Evolutionary conservation across 176 grass and related monocot genomes (phyloP).

Genomic region (Zea mays): Zm-B73-REFERENCE-NAM-5.0 NC_050098.1:219805001-219805500

Average conservation of each 20-base stretch:
- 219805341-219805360: neutral
- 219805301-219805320: conserved; percentile 8
- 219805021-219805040: too few species aligned
- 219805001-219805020: too few species aligned
- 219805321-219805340: conserved; percentile 20
- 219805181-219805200: too few species aligned
- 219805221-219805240: neutral
- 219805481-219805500: neutral
- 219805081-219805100: too few species aligned
- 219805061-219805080: too few species aligned
- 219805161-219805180: too few species aligned
- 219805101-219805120: too few species aligned
- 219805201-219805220: too few species aligned
- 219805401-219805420: neutral
- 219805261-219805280: neutral
- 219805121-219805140: too few species aligned
- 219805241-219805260: neutral
- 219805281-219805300: neutral
- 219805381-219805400: neutral
- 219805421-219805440: neutral
- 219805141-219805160: too few species aligned
- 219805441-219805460: neutral
- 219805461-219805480: neutral
- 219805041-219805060: too few species aligned
- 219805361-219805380: neutral